Percentiles rank a stretch among this genome's conserved stretches.
Evolutionary conservation across 2,329 filamentous ascomycete species (phyloP).

Genomic region (Pleoardoris graminearum): DNA sequence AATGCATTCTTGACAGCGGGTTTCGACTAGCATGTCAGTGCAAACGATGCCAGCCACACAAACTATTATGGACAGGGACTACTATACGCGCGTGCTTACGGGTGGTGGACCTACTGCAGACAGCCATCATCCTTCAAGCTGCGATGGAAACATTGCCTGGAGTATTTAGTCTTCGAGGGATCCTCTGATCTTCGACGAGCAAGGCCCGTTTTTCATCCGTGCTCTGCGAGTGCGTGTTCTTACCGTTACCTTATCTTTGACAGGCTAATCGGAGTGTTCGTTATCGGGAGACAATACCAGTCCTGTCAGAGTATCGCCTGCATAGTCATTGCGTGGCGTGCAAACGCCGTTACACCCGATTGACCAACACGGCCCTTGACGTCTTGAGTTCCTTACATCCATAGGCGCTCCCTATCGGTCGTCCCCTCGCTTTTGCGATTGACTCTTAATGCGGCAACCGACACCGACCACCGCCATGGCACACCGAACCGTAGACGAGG

Average conservation of each 20-base stretch:
- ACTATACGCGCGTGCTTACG: constrained; percentile 33
- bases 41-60: constrained; percentile 28
- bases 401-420: background rate
- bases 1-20: constrained; percentile 34
- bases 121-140: constrained; percentile 24
- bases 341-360: background rate
- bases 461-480: constrained; percentile 9
- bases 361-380: background rate
- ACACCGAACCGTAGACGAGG: background rate
- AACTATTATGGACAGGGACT: constrained; percentile 17
- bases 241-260: constrained; percentile 1
- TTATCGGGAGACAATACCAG: background rate
- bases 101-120: constrained; percentile 22
- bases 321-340: background rate
- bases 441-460: constrained; percentile 6
- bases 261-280: constrained; percentile 5
- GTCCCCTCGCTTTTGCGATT: constrained; percentile 1
- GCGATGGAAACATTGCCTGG: constrained; percentile 18
- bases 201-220: constrained; percentile 21
- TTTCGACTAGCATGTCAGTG: constrained; percentile 44
- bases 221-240: background rate
- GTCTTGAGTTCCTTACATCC: background rate
- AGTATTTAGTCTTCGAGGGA: constrained; percentile 25
- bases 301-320: background rate
- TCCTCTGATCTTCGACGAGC: constrained; percentile 17